Percentiles rank a stretch among this genome's conserved stretches.
Evolutionary conservation across 352 stramenopile genomes (phyloP).

Genomic region (Pythium sp.): DNA sequence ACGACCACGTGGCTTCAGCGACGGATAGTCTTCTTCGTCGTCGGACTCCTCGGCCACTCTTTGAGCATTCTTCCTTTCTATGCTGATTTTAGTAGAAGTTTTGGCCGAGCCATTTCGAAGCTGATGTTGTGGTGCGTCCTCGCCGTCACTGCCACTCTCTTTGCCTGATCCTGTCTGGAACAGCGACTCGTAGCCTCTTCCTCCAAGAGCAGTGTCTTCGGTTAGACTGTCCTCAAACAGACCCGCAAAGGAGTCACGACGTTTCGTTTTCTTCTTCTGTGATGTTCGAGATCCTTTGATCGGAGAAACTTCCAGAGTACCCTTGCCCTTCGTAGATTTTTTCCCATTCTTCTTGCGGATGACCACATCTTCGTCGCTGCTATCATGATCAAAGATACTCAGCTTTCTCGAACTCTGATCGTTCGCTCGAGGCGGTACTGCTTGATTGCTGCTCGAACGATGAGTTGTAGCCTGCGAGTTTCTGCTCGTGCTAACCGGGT

Average conservation of each 20-base stretch:
- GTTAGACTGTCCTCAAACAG: constrained; percentile 60
- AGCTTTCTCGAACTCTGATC: constrained; percentile 35
- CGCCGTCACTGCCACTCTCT: constrained; percentile 13
- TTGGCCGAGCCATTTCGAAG: neutral
- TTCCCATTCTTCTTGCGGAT: constrained; percentile 16
- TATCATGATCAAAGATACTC: constrained; percentile 72
- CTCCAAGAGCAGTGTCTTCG: constrained; percentile 23
- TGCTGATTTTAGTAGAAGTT: neutral
- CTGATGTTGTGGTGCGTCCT: constrained; percentile 15
- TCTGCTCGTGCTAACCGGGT: constrained; percentile 8
- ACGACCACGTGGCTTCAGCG: neutral
- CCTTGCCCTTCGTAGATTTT: constrained; percentile 20
- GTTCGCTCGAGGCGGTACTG: neutral
- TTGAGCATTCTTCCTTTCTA: neutral
- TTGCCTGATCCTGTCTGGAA: constrained; percentile 33
- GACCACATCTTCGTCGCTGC: constrained; percentile 40
- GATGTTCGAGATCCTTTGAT: constrained; percentile 4
- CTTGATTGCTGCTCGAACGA: neutral
- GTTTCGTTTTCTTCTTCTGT: constrained; percentile 19
- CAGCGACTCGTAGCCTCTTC: constrained; percentile 52
- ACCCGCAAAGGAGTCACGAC: constrained; percentile 70
- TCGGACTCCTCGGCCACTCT: neutral
- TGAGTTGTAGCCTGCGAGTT: neutral
- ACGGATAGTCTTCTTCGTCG: constrained; percentile 4
- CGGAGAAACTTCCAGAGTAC: neutral